Conservation (phyloP, 345 rosid genomes). For the Cardamine resedifolia region DNA sequence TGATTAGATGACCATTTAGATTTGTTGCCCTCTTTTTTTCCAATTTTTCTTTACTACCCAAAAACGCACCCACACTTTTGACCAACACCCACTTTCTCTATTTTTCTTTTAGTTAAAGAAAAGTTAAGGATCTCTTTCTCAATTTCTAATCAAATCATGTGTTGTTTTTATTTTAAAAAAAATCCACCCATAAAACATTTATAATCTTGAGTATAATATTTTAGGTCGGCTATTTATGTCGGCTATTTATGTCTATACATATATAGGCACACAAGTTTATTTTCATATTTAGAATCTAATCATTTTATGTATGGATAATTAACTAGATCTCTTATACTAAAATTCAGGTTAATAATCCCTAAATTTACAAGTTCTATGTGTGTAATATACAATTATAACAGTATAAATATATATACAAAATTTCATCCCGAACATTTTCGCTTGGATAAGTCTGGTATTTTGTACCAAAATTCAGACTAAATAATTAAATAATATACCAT, state of each 20-base stretch:
- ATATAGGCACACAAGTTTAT: slow-evolving; percentile 23
- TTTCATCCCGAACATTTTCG: not conserved
- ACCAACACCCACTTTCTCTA: slow-evolving; percentile 31
- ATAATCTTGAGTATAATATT: slow-evolving; percentile 4
- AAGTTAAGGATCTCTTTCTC: not conserved
- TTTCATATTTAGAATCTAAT: not conserved
- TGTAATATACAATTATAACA: not conserved
- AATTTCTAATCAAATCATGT: slow-evolving; percentile 11
- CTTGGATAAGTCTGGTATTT: not conserved
- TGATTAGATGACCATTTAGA: slow-evolving; percentile 44
- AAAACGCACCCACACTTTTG: slow-evolving; percentile 38
- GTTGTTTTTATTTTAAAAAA: not conserved
- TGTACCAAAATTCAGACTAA: not conserved
- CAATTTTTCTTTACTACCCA: slow-evolving; percentile 23
- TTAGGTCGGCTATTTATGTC: slow-evolving; percentile 10
- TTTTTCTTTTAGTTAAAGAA: not conserved
- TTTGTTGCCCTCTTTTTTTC: slow-evolving; percentile 30
- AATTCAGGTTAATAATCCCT: not conserved
- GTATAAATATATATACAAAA: not conserved
- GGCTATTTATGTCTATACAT: slow-evolving; percentile 15
- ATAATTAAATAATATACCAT: not conserved
- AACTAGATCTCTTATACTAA: not conserved
- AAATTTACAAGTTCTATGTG: not conserved
- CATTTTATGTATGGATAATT: not conserved
- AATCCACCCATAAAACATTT: not conserved